A percentile compares a stretch with the other conserved stretches of the same genome.
Evolutionary conservation across 2,329 filamentous ascomycete species (phyloP).

Genomic region (Cryphonectria naterciae): DNA sequence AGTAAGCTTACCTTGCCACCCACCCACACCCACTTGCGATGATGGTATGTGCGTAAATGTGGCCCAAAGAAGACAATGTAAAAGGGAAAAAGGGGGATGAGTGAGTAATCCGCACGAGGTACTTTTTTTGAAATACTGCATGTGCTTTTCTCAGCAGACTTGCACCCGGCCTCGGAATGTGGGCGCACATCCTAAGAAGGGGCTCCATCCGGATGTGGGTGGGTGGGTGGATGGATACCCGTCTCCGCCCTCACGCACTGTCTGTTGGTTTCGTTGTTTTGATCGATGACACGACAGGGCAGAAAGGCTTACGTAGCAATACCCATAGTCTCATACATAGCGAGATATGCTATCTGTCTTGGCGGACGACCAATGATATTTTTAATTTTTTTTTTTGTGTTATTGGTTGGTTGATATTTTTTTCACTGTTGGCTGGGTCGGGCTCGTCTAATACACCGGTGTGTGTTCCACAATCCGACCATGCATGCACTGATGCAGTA

Average conservation of each 20-base stretch:
- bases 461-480: background rate
- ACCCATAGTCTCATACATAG: background rate
- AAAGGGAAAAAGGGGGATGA: background rate
- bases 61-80: background rate
- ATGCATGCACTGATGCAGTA: background rate
- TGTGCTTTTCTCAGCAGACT: background rate
- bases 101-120: background rate
- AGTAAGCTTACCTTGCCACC: constrained; percentile 3
- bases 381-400: background rate
- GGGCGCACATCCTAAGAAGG: too few relatives aligned
- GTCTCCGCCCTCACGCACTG: too few relatives aligned
- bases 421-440: background rate
- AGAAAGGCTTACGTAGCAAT: background rate
- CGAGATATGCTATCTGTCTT: background rate
- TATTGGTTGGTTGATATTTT: background rate
- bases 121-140: background rate
- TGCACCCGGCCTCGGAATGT: background rate
- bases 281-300: too few relatives aligned
- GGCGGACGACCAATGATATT: background rate
- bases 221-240: too few relatives aligned
- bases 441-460: background rate
- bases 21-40: background rate
- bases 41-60: background rate
- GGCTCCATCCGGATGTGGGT: too few relatives aligned
- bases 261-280: too few relatives aligned